phyloP scores from a whole-genome alignment of 2,329 filamentous ascomycete genomes.

The Stachybotrys echinatus region DNA sequence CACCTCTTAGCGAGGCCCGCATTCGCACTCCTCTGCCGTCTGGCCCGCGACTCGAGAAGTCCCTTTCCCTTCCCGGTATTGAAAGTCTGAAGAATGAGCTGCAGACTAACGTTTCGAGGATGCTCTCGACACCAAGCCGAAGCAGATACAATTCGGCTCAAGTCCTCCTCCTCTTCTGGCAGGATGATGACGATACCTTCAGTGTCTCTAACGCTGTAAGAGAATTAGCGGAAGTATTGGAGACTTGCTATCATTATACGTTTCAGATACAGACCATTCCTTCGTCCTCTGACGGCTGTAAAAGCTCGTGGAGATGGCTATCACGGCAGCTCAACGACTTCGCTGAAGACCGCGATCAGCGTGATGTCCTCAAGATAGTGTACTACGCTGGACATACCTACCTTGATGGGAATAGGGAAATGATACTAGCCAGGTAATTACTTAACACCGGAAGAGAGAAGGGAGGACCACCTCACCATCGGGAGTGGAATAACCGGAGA shows the following conservation, averaged over 20 bases:
- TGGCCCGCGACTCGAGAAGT: slow-evolving; percentile 49
- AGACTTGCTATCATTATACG: slow-evolving; percentile 46
- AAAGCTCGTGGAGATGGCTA: slow-evolving; percentile 49
- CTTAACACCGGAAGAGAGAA: too few species aligned
- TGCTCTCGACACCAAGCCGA: slow-evolving; percentile 44
- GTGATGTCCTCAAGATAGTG: slow-evolving; percentile 53
- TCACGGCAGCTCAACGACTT: slow-evolving; percentile 46
- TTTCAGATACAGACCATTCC: slow-evolving; percentile 46
- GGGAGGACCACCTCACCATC: too few species aligned
- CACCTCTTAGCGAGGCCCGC: slow-evolving; percentile 39
- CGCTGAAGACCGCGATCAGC: slow-evolving; percentile 45
- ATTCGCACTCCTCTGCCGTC: slow-evolving; percentile 53
- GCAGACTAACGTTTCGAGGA: slow-evolving; percentile 43
- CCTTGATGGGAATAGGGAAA: slow-evolving; percentile 49
- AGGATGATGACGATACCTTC: slow-evolving; percentile 44
- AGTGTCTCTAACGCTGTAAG: slow-evolving; percentile 34
- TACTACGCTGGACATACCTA: slow-evolving; percentile 53
- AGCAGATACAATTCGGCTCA: slow-evolving; percentile 49
- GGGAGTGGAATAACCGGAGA: not conserved
- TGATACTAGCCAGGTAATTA: slow-evolving; percentile 52
- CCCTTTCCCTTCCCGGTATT: slow-evolving; percentile 41
- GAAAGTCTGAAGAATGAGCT: slow-evolving; percentile 47
- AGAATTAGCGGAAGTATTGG: slow-evolving; percentile 45
- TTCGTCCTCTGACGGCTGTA: slow-evolving; percentile 37
- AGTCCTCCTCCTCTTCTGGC: slow-evolving; percentile 51